Evolutionary conservation across 768 basidiomycete genomes (phyloP).

Genomic region (Hortiboletus flavorubellus): DNA sequence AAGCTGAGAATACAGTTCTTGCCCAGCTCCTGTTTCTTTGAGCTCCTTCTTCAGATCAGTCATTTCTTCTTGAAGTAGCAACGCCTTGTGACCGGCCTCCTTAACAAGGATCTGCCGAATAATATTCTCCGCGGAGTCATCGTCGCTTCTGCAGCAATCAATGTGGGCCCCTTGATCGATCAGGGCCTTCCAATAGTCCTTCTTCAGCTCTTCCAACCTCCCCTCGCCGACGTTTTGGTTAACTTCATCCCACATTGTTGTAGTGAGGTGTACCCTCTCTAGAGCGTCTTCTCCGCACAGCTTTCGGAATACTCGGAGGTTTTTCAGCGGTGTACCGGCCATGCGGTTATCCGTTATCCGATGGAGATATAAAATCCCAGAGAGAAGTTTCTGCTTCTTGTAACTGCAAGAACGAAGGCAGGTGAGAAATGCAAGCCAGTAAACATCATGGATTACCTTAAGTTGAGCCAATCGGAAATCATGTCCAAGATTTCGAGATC

Average conservation of each 20-base stretch:
- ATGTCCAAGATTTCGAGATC: constrained; percentile 11
- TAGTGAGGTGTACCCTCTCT: constrained; percentile 33
- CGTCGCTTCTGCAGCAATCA: constrained; percentile 6
- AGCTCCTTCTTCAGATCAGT: constrained; percentile 1
- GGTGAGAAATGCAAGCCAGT: not conserved
- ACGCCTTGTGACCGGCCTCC: not conserved
- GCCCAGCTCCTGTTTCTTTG: constrained; percentile 9
- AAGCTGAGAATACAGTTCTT: constrained; percentile 6
- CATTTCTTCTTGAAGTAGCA: constrained; percentile 12
- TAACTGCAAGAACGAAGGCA: constrained; percentile 3
- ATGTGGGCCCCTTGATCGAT: constrained; percentile 7
- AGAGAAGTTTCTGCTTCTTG: constrained; percentile 15
- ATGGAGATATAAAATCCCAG: constrained; percentile 39
- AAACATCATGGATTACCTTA: not conserved
- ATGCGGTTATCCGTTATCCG: constrained; percentile 39
- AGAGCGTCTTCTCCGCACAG: constrained; percentile 29
- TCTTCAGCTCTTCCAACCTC: constrained; percentile 12
- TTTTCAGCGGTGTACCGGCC: constrained; percentile 31
- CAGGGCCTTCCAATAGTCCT: constrained; percentile 9
- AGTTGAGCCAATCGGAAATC: constrained; percentile 16
- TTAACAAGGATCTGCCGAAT: constrained; percentile 2
- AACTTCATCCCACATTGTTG: constrained; percentile 40
- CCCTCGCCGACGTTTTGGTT: constrained; percentile 15
- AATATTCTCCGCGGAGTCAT: constrained; percentile 8
- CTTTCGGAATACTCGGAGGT: constrained; percentile 32